Evolutionary conservation across 768 basidiomycete genomes (phyloP), one percentile per base, ranked within the genome.

Genomic region (Coprinellus micaceus): DNA sequence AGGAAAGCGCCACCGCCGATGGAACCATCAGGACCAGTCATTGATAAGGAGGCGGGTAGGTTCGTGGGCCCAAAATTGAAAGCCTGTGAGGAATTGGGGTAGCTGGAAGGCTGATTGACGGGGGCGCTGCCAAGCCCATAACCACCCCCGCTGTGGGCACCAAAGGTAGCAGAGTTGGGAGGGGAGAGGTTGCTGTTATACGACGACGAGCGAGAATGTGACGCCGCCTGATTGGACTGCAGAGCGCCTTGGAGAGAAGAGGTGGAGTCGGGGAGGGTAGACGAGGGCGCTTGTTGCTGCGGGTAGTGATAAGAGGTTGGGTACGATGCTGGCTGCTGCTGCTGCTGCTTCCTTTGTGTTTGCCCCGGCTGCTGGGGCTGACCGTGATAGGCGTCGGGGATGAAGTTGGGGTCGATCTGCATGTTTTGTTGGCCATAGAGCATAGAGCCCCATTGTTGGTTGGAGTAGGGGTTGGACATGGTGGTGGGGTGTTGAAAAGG

Each of bases 381-480:
- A 25, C 48, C 43, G 19, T 37, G 5, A 24, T 37, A 53, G 29
- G 51, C 39, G 21, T 57, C 57, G 57, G 54, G 54, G 37, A 64
- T 62, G 50, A 64, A 72, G n/a, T 75, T 72, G n/a, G 69, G 69
- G 57, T 73, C 74, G 24, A 73, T 72, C 56, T 72, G 73, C 33
- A 72, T 61, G 43, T 64, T 62, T n/a, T 64, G 65, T 30, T 64
- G 62, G 36, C 46, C 30, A 56, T 66, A 71, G 28, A 60, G 60
- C 50, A 63, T 54, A 29, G 65, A 69, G 21, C 60, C 61, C 69
- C 68, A 67, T 41, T 60, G 60, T 22, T 67, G 64, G 40, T 60
- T 58, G 26, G 61, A 22, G 61, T 66, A 71, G 22, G 63, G 56
- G 55, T 65, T 67, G 22, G 63, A 53, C 66, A 66, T 66, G 29